These are phyloP conservation scores for Chytriomyces sp. DNA, from an alignment of 192 early-diverging fungal genomes.

Conservation along the genomic window DNA sequence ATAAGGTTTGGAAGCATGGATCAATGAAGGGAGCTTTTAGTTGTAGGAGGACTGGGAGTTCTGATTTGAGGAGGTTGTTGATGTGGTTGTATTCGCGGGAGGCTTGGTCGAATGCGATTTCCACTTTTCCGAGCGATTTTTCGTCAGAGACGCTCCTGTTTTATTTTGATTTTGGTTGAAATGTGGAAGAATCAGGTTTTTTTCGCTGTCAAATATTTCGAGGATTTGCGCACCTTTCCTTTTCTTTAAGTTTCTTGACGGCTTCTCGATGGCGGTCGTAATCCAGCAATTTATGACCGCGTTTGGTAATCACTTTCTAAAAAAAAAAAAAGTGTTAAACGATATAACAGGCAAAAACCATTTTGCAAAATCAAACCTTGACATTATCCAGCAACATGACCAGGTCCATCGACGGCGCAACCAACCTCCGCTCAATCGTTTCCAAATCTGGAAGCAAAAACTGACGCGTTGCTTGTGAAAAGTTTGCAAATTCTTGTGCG, in stretches of 20 bases:
- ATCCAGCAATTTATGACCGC: constrained; percentile 90
- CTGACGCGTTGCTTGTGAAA: constrained; percentile 57
- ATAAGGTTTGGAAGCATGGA: constrained; percentile 85
- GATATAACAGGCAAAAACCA: not conserved
- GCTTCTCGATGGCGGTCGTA: constrained; percentile 81
- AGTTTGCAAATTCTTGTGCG: constrained; percentile 58
- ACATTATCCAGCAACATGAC: constrained; percentile 77
- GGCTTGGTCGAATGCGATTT: constrained; percentile 77
- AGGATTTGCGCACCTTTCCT: constrained; percentile 14
- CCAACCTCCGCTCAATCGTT: constrained; percentile 75
- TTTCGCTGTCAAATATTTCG: not conserved
- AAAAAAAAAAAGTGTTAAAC: too few relatives aligned
- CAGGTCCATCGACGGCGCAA: constrained; percentile 80
- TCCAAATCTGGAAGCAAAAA: constrained; percentile 71
- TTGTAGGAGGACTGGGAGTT: constrained; percentile 82
- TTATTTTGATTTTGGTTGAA: constrained; percentile 6
- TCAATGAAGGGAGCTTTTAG: constrained; percentile 80
- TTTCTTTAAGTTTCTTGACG: constrained; percentile 76
- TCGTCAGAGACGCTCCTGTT: constrained; percentile 49
- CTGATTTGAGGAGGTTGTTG: constrained; percentile 78
- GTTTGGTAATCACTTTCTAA: constrained; percentile 80
- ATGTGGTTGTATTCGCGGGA: constrained; percentile 83
- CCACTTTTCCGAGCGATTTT: constrained; percentile 57
- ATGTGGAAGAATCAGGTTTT: too few relatives aligned
- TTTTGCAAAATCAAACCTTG: constrained; percentile 37